Evolutionary conservation across 2,329 filamentous ascomycete species (phyloP), one percentile per base, ranked within the genome.

Genomic region (Claviceps humidiphila): DNA sequence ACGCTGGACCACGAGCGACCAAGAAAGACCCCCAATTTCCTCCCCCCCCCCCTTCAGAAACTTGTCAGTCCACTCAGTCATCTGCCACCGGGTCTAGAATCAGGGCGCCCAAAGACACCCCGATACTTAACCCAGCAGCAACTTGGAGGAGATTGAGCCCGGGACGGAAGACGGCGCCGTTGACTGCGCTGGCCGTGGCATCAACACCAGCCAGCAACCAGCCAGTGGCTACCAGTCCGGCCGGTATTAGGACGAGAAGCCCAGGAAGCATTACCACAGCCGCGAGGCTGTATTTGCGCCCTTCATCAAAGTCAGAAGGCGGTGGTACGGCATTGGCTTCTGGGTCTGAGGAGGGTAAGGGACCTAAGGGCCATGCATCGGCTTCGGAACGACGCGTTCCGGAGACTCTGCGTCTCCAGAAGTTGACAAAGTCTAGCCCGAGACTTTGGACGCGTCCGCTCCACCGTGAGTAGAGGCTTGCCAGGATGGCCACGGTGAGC

Each of bases 181-280:
- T 73, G 16, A 73, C 58, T 40, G 63, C 58, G 5, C 59, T 61
- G 8, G 64, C 58, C 0, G 58, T 55, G 40, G 72, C 75, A 4
- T 71, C 71, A 52, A 84, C 67, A 16, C 81, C 79, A 5, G 76
- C 75, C 4, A 83, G 64, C 17, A 84, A 66, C 13, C 77, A 80
- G 1, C 80, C 80, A 30, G 74, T 73, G 0, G 77, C 78, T 3
- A 80, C 80, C n/a, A 84, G 67, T 30, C 80, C 78, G 20, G 76
- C 79, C 0, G 80, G 80, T 24, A 84, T 80, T 56, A 82, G 80
- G 1, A 84, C 77, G 56, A 94, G 94, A 57, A 95, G 94, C 5
- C 85, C 89, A 0, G 89, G 89, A 9, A 95, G 71, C 74, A 95
- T 87, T 1, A 87, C 85, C 0, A 88, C 87, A 0, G 89, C 89